Conservation (phyloP, 2,329 filamentous ascomycete genomes). For the Aspergillus fischeri region DNA sequence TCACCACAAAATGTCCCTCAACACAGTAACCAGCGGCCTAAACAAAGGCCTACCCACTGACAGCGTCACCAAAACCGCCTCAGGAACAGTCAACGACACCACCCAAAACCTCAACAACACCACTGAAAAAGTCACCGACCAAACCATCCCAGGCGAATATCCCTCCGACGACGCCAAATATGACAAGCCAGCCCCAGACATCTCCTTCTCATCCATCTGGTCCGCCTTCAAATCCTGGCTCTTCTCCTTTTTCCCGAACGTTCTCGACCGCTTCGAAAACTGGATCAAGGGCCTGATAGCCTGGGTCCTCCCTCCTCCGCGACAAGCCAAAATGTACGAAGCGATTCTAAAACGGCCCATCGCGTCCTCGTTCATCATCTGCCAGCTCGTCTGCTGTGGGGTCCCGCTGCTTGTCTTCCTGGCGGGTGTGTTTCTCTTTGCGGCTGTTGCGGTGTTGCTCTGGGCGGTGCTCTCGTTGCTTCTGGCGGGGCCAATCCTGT, state of each 20-base stretch:
- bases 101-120: slow-evolving; percentile 13
- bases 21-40: slow-evolving; percentile 20
- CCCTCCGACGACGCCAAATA: slow-evolving; percentile 20
- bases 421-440: slow-evolving; percentile 30
- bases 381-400: slow-evolving; percentile 31
- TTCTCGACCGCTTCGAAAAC: slow-evolving; percentile 26
- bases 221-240: slow-evolving; percentile 15
- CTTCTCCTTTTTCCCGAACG: slow-evolving; percentile 15
- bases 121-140: slow-evolving; percentile 16
- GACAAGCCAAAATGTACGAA: slow-evolving; percentile 26
- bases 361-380: slow-evolving; percentile 29
- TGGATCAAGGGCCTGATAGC: slow-evolving; percentile 20
- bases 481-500: slow-evolving; percentile 27
- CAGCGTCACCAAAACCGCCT: slow-evolving; percentile 11
- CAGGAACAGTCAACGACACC: slow-evolving; percentile 13
- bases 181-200: slow-evolving; percentile 14
- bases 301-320: slow-evolving; percentile 23
- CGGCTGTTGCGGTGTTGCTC: slow-evolving; percentile 26
- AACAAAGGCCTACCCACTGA: slow-evolving; percentile 16
- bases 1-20: slow-evolving; percentile 21
- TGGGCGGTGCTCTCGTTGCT: slow-evolving; percentile 29
- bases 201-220: slow-evolving; percentile 17
- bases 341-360: slow-evolving; percentile 26
- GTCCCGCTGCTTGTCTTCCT: slow-evolving; percentile 32
- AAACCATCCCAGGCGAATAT: slow-evolving; percentile 23